Evolutionary conservation across 2,329 filamentous ascomycete species (phyloP), one percentile per base, ranked within the genome.

Genomic region (Periconia digitata): DNA sequence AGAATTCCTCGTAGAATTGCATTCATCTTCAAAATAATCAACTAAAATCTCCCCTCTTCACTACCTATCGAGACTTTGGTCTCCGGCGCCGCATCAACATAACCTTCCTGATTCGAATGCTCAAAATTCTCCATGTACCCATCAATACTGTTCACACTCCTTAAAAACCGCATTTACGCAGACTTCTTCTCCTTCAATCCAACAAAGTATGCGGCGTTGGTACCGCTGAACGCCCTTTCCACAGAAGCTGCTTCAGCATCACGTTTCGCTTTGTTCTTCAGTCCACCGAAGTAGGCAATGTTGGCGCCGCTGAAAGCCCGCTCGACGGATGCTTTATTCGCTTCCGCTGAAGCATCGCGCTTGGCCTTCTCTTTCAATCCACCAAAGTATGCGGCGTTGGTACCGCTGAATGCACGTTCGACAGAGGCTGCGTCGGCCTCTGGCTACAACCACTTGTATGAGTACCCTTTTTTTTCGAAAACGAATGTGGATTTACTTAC

Each of bases 141-240:
- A n/a, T n/a, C n/a, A n/a, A n/a, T n/a, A n/a, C n/a, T n/a, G n/a
- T n/a, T n/a, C n/a, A n/a, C n/a, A n/a, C n/a, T n/a, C n/a, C n/a
- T n/a, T n/a, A n/a, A n/a, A n/a, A n/a, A n/a, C n/a, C n/a, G n/a
- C n/a, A n/a, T n/a, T n/a, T n/a, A n/a, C n/a, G n/a, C n/a, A n/a
- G n/a, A n/a, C n/a, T n/a, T n/a, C 37, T 39, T 39, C 16, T 39
- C 37, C 37, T 39, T 39, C 16, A 39, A 22, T 18, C 37, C 37
- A 39, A 16, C 37, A 20, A 39, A 20, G 7, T 39, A 39, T 5
- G 20, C 37, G 20, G 22, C 10, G 15, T 7, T 39, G 13, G 15
- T 22, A 4, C 8, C 16, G 13, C 16, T 39, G 13, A 6, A 20
- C 37, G 17, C 10, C 8, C 35, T 12, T 38, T 38, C 17, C 35